Evolutionary conservation across 768 basidiomycete species (phyloP).

Genomic region (Boletus bicolor): DNA sequence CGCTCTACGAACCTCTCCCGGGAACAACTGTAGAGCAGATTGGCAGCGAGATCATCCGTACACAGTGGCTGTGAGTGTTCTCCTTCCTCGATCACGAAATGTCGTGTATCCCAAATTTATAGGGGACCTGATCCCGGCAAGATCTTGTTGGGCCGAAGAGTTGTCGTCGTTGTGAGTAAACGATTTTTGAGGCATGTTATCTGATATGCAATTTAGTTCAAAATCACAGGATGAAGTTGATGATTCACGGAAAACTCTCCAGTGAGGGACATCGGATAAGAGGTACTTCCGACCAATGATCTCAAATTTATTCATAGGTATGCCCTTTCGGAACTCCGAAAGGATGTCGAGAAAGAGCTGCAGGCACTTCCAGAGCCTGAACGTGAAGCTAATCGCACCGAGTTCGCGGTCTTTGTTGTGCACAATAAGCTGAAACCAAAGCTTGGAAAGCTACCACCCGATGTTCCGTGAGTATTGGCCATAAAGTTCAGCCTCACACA

Average conservation of each 20-base stretch:
- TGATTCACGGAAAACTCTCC: conserved; percentile 84
- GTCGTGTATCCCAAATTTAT: conserved; percentile 3
- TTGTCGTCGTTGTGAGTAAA: conserved; percentile 73
- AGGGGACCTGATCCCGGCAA: conserved; percentile 67
- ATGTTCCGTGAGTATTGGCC: conserved; percentile 50
- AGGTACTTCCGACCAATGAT: neutral
- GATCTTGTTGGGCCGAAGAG: conserved; percentile 72
- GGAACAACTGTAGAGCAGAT: conserved; percentile 71
- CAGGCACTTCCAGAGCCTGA: conserved; percentile 64
- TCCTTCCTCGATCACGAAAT: neutral
- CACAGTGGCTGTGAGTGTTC: conserved; percentile 86
- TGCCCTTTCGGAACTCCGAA: conserved; percentile 82
- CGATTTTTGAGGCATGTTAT: conserved; percentile 8
- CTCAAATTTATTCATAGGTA: conserved; percentile 51
- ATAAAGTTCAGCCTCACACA: neutral
- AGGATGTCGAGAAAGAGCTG: conserved; percentile 79
- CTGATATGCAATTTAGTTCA: conserved; percentile 5
- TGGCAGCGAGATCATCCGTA: conserved; percentile 83
- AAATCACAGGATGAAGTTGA: conserved; percentile 75
- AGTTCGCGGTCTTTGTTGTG: conserved; percentile 92
- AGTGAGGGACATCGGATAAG: conserved; percentile 46
- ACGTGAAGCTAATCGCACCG: conserved; percentile 68
- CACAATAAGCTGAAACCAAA: conserved; percentile 93
- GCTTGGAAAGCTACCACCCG: conserved; percentile 65
- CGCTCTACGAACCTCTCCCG: conserved; percentile 87